phyloP scores from a whole-genome alignment of 2,329 filamentous ascomycete species.

The Pseudogymnoascus sp. region DNA sequence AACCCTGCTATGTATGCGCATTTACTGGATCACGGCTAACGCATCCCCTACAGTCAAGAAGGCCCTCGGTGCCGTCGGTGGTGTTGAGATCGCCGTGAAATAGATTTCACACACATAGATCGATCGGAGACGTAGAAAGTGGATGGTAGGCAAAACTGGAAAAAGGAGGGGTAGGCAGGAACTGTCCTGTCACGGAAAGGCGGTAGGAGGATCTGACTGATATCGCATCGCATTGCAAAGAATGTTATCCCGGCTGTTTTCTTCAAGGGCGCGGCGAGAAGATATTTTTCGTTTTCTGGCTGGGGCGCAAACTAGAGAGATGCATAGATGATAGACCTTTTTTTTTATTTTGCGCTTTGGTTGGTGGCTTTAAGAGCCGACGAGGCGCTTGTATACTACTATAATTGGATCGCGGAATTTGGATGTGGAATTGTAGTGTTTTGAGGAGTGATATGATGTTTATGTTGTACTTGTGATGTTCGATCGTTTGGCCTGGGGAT shows the following conservation, averaged over 20 bases:
- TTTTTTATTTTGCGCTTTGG: neutral
- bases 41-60: conserved; percentile 47
- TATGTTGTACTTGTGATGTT: neutral
- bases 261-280: neutral
- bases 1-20: neutral
- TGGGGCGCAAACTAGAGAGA: neutral
- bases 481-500: neutral
- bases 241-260: conserved; percentile 4
- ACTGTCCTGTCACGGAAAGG: neutral
- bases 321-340: conserved; percentile 2
- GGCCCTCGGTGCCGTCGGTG: conserved; percentile 62
- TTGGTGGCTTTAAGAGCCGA: neutral
- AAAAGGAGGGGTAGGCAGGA: neutral
- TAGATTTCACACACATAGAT: conserved; percentile 14
- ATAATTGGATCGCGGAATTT: conserved; percentile 7
- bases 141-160: neutral
- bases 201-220: neutral
- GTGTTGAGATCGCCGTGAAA: conserved; percentile 59
- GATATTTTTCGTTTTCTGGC: neutral
- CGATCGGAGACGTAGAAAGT: neutral
- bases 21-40: neutral
- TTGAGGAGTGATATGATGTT: neutral
- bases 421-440: conserved; percentile 3
- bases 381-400: conserved; percentile 3
- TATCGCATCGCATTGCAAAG: neutral